Conservation (phyloP, 495 filamentous ascomycete species). For the Peziza echinospora region DNA sequence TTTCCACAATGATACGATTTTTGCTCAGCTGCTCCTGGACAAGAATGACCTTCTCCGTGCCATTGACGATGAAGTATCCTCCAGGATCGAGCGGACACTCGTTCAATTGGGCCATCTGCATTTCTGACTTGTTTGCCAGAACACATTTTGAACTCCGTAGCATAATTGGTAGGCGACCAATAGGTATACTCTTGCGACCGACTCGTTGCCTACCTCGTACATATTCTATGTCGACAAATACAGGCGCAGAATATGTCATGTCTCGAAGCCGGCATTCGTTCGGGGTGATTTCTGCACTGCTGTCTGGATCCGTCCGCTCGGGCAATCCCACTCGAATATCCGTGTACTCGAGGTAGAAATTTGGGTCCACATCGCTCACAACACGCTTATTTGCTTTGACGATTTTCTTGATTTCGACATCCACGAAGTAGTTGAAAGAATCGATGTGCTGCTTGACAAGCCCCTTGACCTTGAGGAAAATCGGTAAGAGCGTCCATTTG, state of each 20-base stretch:
- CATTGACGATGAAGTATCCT: constrained; percentile 78
- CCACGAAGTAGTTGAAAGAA: constrained; percentile 93
- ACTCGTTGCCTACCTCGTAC: constrained; percentile 51
- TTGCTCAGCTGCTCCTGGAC: constrained; percentile 97
- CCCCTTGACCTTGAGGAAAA: constrained; percentile 92
- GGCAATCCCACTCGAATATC: constrained; percentile 70
- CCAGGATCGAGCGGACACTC: constrained; percentile 93
- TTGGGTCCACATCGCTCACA: constrained; percentile 66
- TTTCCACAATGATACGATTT: constrained; percentile 93
- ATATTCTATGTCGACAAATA: constrained; percentile 75
- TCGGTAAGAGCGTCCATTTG: constrained; percentile 90
- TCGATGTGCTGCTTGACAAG: constrained; percentile 95
- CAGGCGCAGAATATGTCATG: constrained; percentile 83
- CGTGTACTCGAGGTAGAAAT: constrained; percentile 62
- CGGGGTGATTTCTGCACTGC: constrained; percentile 49
- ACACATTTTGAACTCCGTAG: constrained; percentile 83
- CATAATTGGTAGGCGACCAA: constrained; percentile 91
- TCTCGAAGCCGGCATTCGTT: constrained; percentile 92
- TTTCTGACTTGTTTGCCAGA: constrained; percentile 53
- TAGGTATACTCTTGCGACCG: constrained; percentile 43
- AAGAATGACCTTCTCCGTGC: constrained; percentile 89
- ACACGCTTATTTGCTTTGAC: constrained; percentile 69
- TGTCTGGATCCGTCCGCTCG: constrained; percentile 48
- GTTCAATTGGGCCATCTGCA: constrained; percentile 65
- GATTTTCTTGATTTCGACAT: constrained; percentile 88